phyloP scores from a whole-genome alignment of 116 monocot genomes.

The Papilionanthe hybrid region DNA sequence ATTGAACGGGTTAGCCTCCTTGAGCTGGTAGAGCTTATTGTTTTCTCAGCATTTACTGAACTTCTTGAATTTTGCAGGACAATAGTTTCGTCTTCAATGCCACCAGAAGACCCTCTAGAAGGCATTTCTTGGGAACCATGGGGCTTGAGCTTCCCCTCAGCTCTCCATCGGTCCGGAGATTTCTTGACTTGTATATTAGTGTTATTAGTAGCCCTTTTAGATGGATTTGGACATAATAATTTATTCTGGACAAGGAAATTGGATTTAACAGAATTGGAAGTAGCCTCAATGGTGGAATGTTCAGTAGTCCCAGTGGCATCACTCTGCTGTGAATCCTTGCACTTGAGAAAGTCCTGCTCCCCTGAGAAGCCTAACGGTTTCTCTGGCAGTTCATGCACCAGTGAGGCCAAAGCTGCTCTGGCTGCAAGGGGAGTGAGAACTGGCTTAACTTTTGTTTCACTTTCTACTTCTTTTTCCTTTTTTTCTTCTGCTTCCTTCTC shows the following conservation, averaged over 20 bases:
- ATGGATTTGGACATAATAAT: background rate
- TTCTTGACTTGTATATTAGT: background rate
- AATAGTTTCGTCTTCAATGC: background rate
- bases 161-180: background rate
- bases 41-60: slow-evolving; percentile 6
- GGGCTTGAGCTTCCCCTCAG: background rate
- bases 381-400: slow-evolving; percentile 26
- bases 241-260: background rate
- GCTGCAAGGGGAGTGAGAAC: slow-evolving; percentile 55
- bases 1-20: slow-evolving; percentile 33
- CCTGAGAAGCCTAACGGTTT: slow-evolving; percentile 7
- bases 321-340: slow-evolving; percentile 6
- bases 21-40: background rate
- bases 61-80: slow-evolving; percentile 3
- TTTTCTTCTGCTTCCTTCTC: background rate
- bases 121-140: background rate
- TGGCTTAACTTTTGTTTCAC: slow-evolving; percentile 15
- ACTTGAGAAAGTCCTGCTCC: background rate
- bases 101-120: slow-evolving; percentile 6
- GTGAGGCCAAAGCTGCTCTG: slow-evolving; percentile 58
- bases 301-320: background rate
- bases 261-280: background rate
- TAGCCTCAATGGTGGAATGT: background rate
- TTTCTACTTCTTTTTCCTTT: background rate
- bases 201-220: background rate